phyloP scores from a whole-genome alignment of 164 flowering plant species.

The Echeveria elegans region DNA sequence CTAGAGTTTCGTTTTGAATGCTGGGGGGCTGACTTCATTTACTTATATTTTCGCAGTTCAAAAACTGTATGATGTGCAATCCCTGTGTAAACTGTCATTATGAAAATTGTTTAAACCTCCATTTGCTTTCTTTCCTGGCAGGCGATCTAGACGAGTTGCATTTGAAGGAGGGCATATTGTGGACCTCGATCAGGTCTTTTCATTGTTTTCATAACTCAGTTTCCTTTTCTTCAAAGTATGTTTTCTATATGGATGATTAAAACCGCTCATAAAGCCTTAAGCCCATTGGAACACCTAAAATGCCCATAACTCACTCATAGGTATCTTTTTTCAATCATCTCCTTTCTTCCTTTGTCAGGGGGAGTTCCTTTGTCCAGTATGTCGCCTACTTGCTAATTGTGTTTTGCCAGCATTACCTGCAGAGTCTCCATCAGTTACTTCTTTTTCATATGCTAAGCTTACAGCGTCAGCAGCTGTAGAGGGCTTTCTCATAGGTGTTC shows the following conservation, averaged over 20 bases:
- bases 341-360: slow-evolving; percentile 39
- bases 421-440: slow-evolving; percentile 15
- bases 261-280: not conserved
- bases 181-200: slow-evolving; percentile 74
- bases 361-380: slow-evolving; percentile 90
- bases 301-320: no score
- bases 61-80: not conserved
- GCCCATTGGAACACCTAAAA: not conserved
- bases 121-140: slow-evolving; percentile 17
- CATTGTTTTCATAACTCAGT: not conserved
- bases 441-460: slow-evolving; percentile 16
- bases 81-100: not conserved
- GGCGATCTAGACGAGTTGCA: slow-evolving; percentile 54
- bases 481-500: slow-evolving; percentile 23
- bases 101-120: not conserved
- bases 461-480: slow-evolving; percentile 15
- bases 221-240: not conserved
- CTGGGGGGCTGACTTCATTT: not conserved
- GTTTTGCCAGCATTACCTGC: slow-evolving; percentile 53
- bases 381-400: slow-evolving; percentile 83
- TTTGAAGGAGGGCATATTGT: slow-evolving; percentile 88
- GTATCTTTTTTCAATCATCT: not conserved
- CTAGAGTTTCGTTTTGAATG: not conserved
- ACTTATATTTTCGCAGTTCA: not conserved
- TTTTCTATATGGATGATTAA: no score